Percentiles rank a stretch among this genome's conserved stretches.
Conservation (phyloP, 2,329 filamentous ascomycete genomes). For the Paracoccidioides brasiliensis region DNA sequence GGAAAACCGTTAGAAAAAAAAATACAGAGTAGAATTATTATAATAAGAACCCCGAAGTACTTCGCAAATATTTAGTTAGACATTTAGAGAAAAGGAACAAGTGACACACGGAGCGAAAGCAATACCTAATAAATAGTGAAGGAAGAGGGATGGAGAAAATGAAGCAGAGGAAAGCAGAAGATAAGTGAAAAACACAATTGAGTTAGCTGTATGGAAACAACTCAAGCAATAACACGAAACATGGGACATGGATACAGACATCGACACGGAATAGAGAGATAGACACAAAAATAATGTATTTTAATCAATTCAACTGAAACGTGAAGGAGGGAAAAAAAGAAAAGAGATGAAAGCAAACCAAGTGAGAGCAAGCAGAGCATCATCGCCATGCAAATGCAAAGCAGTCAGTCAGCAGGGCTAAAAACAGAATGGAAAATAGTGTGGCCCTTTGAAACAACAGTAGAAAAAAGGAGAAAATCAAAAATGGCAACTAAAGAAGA, state of each 20-base stretch:
- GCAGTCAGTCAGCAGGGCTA: not conserved
- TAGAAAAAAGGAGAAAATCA: conserved; percentile 2
- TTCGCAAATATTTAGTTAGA: not conserved
- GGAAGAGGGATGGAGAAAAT: not conserved
- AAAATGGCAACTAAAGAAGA: conserved; percentile 7
- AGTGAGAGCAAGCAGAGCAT: not conserved
- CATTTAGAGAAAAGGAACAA: not conserved
- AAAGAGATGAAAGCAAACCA: not conserved
- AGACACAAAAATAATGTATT: conserved; percentile 2
- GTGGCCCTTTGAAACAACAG: not conserved
- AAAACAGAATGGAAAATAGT: not conserved
- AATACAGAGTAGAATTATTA: not conserved
- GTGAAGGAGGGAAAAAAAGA: not conserved
- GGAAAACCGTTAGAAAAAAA: not conserved
- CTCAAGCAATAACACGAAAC: not conserved
- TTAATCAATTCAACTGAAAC: not conserved
- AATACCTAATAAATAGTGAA: not conserved
- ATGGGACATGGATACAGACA: not conserved
- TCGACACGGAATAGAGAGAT: not conserved
- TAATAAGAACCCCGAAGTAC: not conserved
- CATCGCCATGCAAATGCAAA: conserved; percentile 1
- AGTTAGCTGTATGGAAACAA: not conserved
- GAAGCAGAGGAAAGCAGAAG: not conserved
- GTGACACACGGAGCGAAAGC: not conserved
- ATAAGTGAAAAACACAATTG: not conserved